These are phyloP conservation scores for Pseudogymnoascus sp. DNA, from an alignment of 2,329 filamentous ascomycete genomes.

Conservation along the genomic window DNA sequence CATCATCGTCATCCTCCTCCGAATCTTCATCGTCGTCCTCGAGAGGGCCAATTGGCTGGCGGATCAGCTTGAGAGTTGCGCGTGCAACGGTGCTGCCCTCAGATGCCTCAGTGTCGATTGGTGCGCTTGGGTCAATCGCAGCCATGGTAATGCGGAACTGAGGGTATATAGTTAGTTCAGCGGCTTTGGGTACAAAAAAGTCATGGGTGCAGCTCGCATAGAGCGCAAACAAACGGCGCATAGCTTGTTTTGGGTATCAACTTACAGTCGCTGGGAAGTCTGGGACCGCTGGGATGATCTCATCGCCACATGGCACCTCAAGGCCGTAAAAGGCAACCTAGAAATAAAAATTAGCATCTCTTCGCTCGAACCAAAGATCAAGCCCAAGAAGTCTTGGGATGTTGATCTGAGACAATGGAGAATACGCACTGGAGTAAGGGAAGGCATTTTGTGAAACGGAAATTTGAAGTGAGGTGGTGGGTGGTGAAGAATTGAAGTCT, in stretches of 20 bases:
- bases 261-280: conserved; percentile 80
- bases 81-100: conserved; percentile 58
- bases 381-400: background rate
- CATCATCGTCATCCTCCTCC: conserved; percentile 58
- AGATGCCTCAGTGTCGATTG: conserved; percentile 56
- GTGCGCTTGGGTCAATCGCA: conserved; percentile 82
- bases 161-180: conserved; percentile 11
- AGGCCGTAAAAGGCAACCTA: conserved; percentile 81
- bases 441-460: background rate
- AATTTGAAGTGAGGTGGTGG: background rate
- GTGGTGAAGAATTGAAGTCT: conserved; percentile 6
- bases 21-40: conserved; percentile 45
- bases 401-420: background rate
- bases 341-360: conserved; percentile 3
- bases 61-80: conserved; percentile 86
- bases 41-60: conserved; percentile 51
- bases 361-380: background rate
- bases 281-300: conserved; percentile 69
- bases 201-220: background rate
- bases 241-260: conserved; percentile 21
- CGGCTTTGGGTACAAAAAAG: background rate
- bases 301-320: conserved; percentile 76
- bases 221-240: background rate
- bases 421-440: conserved; percentile 7
- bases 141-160: conserved; percentile 99